Percentiles rank a stretch among this genome's conserved stretches.
phyloP scores from a whole-genome alignment of 2,329 filamentous ascomycete genomes.

The Fusarium sp. region DNA sequence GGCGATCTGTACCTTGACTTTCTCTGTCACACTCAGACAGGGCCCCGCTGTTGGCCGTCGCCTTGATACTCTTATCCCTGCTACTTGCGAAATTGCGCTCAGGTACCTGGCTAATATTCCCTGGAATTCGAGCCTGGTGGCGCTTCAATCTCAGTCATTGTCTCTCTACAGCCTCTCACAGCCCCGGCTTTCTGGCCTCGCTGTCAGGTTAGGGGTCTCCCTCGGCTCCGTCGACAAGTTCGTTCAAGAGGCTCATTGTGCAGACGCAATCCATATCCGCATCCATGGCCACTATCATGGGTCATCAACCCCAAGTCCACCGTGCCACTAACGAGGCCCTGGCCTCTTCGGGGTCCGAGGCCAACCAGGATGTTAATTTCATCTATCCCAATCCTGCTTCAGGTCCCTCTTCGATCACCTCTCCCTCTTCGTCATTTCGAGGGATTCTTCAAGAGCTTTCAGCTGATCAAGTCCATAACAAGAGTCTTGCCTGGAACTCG shows the following conservation, averaged over 20 bases:
- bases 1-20: constrained; percentile 7
- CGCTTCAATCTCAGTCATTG: constrained; percentile 36
- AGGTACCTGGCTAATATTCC: constrained; percentile 32
- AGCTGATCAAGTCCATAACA: constrained; percentile 46
- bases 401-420: constrained; percentile 32
- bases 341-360: constrained; percentile 17
- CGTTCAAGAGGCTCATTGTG: constrained; percentile 1
- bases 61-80: constrained; percentile 40
- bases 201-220: constrained; percentile 20
- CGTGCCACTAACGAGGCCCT: constrained; percentile 31
- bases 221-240: constrained; percentile 23
- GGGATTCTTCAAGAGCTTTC: constrained; percentile 47
- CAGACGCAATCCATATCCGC: neutral
- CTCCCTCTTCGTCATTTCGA: constrained; percentile 31
- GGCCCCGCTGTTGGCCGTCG: constrained; percentile 42
- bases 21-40: constrained; percentile 24
- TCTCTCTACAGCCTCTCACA: constrained; percentile 32
- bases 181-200: constrained; percentile 16
- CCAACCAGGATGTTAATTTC: constrained; percentile 37
- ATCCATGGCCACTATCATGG: constrained; percentile 30
- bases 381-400: constrained; percentile 31
- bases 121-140: constrained; percentile 33
- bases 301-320: constrained; percentile 43
- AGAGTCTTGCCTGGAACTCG: constrained; percentile 27
- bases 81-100: constrained; percentile 45